Evolutionary conservation across 208 protist species (phyloP).

Genomic region (Borovskyia barvae): DNA sequence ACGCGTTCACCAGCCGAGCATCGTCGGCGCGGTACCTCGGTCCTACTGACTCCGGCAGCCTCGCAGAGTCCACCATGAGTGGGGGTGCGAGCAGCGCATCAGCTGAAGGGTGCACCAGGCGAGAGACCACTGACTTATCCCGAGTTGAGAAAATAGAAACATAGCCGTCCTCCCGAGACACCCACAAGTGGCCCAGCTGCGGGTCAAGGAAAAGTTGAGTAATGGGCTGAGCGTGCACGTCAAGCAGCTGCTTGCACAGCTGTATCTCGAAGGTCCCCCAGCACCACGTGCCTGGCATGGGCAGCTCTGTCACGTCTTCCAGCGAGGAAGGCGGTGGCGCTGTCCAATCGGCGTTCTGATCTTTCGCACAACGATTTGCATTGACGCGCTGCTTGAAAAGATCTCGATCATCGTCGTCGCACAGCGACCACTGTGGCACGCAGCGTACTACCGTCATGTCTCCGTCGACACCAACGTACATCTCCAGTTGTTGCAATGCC

Average conservation of each 20-base stretch:
- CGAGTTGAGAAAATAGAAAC: constrained; percentile 71
- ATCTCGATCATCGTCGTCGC: constrained; percentile 40
- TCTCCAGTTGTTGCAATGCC: constrained; percentile 60
- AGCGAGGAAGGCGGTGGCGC: not conserved
- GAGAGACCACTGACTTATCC: constrained; percentile 58
- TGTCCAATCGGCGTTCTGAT: not conserved
- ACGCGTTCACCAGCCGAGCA: constrained; percentile 4
- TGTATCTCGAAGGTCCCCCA: constrained; percentile 48
- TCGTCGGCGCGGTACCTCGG: not conserved
- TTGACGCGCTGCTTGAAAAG: constrained; percentile 31
- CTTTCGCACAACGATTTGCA: not conserved
- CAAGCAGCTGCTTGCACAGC: constrained; percentile 51
- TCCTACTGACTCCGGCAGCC: constrained; percentile 29
- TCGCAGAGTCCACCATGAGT: constrained; percentile 41
- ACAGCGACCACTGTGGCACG: constrained; percentile 42
- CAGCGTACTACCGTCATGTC: constrained; percentile 66
- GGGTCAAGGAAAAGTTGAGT: constrained; percentile 65
- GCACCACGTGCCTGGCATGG: constrained; percentile 19
- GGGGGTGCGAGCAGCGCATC: constrained; percentile 50
- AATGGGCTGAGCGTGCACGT: constrained; percentile 78
- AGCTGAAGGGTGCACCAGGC: constrained; percentile 67
- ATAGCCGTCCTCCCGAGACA: constrained; percentile 74
- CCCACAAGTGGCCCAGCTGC: constrained; percentile 49
- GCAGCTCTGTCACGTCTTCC: constrained; percentile 20
- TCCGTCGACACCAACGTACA: constrained; percentile 78